Conservation (phyloP, 306 rosid species). For the Pterocarpus macrocarpus region DNA sequence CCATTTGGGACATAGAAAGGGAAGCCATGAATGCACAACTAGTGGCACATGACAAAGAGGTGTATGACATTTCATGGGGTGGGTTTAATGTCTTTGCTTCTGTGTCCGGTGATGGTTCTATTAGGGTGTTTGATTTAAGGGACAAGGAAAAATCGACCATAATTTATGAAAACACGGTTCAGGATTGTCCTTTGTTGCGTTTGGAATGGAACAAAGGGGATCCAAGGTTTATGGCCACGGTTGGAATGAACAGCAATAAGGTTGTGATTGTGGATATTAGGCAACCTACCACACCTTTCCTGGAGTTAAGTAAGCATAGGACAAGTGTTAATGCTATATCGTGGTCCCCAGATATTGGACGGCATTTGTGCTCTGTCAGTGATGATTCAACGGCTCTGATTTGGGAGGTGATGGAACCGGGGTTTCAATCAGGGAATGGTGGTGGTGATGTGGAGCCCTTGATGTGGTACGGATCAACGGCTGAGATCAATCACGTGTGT, state of each 20-base stretch:
- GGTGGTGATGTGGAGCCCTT: constrained; percentile 54
- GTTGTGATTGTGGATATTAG: constrained; percentile 74
- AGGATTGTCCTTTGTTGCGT: constrained; percentile 60
- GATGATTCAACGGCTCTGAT: constrained; percentile 75
- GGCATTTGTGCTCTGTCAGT: constrained; percentile 61
- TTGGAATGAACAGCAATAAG: constrained; percentile 65
- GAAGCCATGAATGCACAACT: constrained; percentile 65
- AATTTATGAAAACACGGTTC: constrained; percentile 64
- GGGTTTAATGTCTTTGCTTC: constrained; percentile 77
- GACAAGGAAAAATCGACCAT: constrained; percentile 75
- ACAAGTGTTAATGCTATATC: constrained; percentile 71
- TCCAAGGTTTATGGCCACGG: constrained; percentile 67
- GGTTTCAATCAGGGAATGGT: background rate
- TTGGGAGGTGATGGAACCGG: constrained; percentile 66
- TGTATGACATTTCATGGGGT: constrained; percentile 77
- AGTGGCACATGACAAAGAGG: constrained; percentile 83
- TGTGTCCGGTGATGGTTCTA: constrained; percentile 75
- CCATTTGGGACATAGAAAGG: constrained; percentile 74
- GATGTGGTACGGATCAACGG: constrained; percentile 63
- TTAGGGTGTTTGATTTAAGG: constrained; percentile 71
- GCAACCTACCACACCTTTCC: constrained; percentile 63
- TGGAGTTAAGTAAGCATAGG: constrained; percentile 63
- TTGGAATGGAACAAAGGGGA: constrained; percentile 79
- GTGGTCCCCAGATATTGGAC: constrained; percentile 67
- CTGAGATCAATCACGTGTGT: constrained; percentile 68